Base-by-base conservation (phyloP, 2,329 filamentous ascomycete genomes). In the Calonectria ilicicola region DNA sequence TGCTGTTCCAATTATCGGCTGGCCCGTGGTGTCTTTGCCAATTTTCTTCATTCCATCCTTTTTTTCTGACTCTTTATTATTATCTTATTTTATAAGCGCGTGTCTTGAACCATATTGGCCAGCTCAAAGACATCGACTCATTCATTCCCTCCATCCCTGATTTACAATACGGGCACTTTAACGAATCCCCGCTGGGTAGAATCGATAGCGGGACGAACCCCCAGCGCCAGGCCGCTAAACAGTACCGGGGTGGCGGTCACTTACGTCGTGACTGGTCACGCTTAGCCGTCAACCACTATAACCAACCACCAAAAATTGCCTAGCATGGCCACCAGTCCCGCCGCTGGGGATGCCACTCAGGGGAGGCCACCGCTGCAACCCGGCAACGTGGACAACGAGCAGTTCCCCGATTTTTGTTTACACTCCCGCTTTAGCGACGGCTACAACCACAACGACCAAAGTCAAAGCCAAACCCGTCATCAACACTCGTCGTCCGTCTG, bases 361-460 rank as follows among this genome's bases (percentile, higher is more conserved):
- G 78, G 77, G 79, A 77, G 73, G 75, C 73, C 73, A 62, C 75
- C 74, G 68, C 77, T 75, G 77, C 81, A 80, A 79, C 84, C 82
- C 80, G 77, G 84, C 84, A 86, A 85, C 83, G 76, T 75, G 72
- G 77, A 78, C 70, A 80, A 78, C 71, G 81, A 84, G 77, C 80
- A 81, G 78, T 84, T 84, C 82, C 82, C 83, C 77, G 81, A 83
- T 80, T 83, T 84, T 84, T 86, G 85, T 87, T 86, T 86, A 86
- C 84, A 83, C 65, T 58, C 63, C 58, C 66, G 40, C 46, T 66
- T 70, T 65, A 74, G 72, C 68, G 67, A 58, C 47, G 65, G 71
- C 53, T 35, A 72, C 74, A 66, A 73, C 65, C 68, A 72, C 65
- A 67, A 73, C 44, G 38, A 68, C 32, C 56, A 53, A 27, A 32